Conservation (phyloP, 345 rosid species). For the Bruguiera gymnorhiza region DNA sequence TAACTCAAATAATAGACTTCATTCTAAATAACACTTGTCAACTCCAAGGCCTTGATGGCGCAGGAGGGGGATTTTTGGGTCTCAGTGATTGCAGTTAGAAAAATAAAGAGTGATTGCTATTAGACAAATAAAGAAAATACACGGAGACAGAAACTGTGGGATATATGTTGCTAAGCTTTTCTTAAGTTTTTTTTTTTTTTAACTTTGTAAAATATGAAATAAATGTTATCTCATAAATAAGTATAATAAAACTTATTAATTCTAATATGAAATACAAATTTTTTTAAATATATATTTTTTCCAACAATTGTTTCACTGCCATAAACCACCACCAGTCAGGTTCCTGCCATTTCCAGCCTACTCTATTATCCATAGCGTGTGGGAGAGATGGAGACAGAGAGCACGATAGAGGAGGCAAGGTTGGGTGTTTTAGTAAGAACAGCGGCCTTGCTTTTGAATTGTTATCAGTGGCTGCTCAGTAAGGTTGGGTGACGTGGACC, state of each 20-base stretch:
- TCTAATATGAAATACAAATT: too few relatives aligned
- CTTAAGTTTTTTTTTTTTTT: too few relatives aligned
- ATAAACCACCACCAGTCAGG: not conserved
- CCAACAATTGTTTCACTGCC: not conserved
- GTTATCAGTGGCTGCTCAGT: not conserved
- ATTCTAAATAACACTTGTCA: too few relatives aligned
- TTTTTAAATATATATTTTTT: too few relatives aligned
- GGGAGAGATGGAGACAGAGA: not conserved
- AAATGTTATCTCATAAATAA: too few relatives aligned
- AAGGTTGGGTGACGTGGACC: too few relatives aligned
- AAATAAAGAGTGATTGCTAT: not conserved
- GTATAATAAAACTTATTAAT: too few relatives aligned
- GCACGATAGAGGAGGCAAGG: not conserved
- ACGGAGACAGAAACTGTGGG: too few relatives aligned
- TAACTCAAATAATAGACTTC: not conserved
- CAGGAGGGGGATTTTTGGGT: not conserved
- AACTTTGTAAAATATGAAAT: too few relatives aligned
- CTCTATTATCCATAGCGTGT: too few relatives aligned
- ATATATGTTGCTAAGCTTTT: too few relatives aligned
- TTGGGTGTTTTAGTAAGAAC: not conserved
- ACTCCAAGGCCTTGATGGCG: not conserved
- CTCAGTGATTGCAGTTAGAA: not conserved
- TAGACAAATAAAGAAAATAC: too few relatives aligned
- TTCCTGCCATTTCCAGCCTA: not conserved
- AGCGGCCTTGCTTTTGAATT: constrained; percentile 3